Evolutionary conservation across 345 rosid species (phyloP).

Genomic region (Atalantia buxifolia): DNA sequence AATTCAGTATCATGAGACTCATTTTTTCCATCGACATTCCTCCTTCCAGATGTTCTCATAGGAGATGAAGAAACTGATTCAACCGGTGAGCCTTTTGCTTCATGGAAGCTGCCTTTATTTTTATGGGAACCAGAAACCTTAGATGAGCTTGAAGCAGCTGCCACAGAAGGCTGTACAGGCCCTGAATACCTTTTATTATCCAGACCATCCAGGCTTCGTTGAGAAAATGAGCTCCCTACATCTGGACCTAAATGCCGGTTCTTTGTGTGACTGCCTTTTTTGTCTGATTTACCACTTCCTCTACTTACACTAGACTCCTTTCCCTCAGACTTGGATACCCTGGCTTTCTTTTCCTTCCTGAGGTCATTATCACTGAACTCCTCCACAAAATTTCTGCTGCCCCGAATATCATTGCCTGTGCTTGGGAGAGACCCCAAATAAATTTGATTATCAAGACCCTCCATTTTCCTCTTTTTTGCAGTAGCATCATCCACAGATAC

Average conservation of each 20-base stretch:
- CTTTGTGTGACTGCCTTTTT: conserved; percentile 42
- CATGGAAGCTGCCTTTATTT: conserved; percentile 54
- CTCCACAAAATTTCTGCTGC: conserved; percentile 30
- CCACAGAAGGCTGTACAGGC: conserved; percentile 44
- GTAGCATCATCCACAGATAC: conserved; percentile 31
- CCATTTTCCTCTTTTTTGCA: conserved; percentile 58
- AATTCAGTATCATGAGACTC: conserved; percentile 39
- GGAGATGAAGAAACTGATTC: conserved; percentile 90
- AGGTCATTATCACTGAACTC: conserved; percentile 51
- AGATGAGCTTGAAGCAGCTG: conserved; percentile 91
- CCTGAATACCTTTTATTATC: conserved; percentile 57
- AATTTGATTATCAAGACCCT: conserved; percentile 32
- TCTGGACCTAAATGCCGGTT: conserved; percentile 35
- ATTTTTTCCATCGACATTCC: conserved; percentile 36
- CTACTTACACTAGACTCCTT: conserved; percentile 59
- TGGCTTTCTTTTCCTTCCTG: conserved; percentile 62
- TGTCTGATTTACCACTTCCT: conserved; percentile 50
- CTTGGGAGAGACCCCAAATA: conserved; percentile 21
- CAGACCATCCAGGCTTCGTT: conserved; percentile 36
- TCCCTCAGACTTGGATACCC: conserved; percentile 47
- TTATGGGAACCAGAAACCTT: conserved; percentile 85
- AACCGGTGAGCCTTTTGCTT: conserved; percentile 79
- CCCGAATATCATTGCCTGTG: conserved; percentile 31
- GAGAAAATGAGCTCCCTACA: conserved; percentile 33
- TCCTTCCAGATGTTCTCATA: conserved; percentile 45